Conservation (phyloP, 805 yeast genomes). For the Metschnikowia similis region DNA sequence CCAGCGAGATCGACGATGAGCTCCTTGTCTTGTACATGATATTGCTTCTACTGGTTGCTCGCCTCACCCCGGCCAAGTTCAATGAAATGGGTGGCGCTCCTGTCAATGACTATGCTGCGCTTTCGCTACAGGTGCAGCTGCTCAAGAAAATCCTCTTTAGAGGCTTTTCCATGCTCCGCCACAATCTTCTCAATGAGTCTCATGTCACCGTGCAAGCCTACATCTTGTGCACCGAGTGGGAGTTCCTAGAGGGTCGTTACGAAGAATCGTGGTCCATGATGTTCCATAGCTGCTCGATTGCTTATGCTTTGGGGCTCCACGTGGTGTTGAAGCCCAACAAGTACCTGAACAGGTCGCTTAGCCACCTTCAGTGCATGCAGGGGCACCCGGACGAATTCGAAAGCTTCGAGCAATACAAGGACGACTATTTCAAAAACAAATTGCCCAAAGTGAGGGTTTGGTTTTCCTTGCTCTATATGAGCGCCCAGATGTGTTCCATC, state of each 20-base stretch:
- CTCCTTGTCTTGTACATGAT: slow-evolving; percentile 43
- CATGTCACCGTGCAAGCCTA: slow-evolving; percentile 46
- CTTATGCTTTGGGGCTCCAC: slow-evolving; percentile 50
- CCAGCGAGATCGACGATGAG: slow-evolving; percentile 50
- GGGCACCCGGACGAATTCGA: slow-evolving; percentile 2
- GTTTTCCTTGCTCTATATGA: slow-evolving; percentile 46
- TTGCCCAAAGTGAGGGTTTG: slow-evolving; percentile 41
- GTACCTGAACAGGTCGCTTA: neutral
- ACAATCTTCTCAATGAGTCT: slow-evolving; percentile 45
- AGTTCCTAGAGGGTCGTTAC: slow-evolving; percentile 44
- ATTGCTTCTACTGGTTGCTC: slow-evolving; percentile 36
- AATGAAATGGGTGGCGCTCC: slow-evolving; percentile 5
- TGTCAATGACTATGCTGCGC: slow-evolving; percentile 16
- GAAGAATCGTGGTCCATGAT: slow-evolving; percentile 51
- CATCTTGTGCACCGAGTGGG: slow-evolving; percentile 48
- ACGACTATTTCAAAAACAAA: slow-evolving; percentile 24
- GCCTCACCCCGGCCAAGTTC: slow-evolving; percentile 29
- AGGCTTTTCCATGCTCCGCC: slow-evolving; percentile 43
- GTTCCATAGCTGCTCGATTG: slow-evolving; percentile 46
- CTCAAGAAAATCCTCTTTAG: slow-evolving; percentile 28
- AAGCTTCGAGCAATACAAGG: slow-evolving; percentile 27
- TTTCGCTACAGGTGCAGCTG: slow-evolving; percentile 16
- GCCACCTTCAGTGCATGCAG: neutral
- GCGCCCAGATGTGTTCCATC: slow-evolving; percentile 48
- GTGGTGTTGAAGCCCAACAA: slow-evolving; percentile 29